phyloP scores from a whole-genome alignment of 768 basidiomycete genomes.

The Trametes cinnabarina region DNA sequence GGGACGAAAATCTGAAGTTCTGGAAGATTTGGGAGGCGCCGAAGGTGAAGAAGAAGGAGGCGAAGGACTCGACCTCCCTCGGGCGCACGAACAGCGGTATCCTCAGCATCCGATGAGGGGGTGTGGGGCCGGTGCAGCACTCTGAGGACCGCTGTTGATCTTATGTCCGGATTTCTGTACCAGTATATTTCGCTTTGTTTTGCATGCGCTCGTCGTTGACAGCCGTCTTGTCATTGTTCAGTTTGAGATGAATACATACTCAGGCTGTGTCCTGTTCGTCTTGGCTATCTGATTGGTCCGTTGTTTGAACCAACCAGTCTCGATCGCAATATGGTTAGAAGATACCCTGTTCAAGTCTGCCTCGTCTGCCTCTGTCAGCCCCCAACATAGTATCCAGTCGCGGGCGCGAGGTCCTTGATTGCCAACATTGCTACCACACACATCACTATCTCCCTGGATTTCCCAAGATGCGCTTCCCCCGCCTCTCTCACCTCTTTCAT shows the following conservation, averaged over 20 bases:
- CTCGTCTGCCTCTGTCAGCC: not conserved
- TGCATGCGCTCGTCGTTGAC: conserved; percentile 3
- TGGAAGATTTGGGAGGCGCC: conserved; percentile 83
- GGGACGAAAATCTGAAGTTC: conserved; percentile 96
- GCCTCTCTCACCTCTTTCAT: conserved; percentile 26
- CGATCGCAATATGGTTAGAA: not conserved
- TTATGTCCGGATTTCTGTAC: not conserved
- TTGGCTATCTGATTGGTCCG: not conserved
- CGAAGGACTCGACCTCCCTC: conserved; percentile 31
- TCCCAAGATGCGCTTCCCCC: conserved; percentile 24
- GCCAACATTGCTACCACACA: not conserved
- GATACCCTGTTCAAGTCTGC: not conserved
- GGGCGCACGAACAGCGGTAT: conserved; percentile 27
- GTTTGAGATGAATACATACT: too few relatives aligned
- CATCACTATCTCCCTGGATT: not conserved
- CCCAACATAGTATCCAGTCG: too few relatives aligned
- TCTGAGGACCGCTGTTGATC: not conserved
- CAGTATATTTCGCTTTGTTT: conserved; percentile 15
- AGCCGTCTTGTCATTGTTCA: not conserved
- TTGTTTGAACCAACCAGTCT: not conserved
- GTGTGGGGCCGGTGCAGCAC: too few relatives aligned
- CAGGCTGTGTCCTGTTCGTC: too few relatives aligned
- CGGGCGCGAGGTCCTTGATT: too few relatives aligned
- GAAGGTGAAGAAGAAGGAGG: conserved; percentile 51
- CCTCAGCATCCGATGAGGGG: conserved; percentile 24